A percentile compares a stretch with the other conserved stretches of the same genome.
Conservation (phyloP, 1,284 basidiomycete species). For the Cryptococcus sp. region DNA sequence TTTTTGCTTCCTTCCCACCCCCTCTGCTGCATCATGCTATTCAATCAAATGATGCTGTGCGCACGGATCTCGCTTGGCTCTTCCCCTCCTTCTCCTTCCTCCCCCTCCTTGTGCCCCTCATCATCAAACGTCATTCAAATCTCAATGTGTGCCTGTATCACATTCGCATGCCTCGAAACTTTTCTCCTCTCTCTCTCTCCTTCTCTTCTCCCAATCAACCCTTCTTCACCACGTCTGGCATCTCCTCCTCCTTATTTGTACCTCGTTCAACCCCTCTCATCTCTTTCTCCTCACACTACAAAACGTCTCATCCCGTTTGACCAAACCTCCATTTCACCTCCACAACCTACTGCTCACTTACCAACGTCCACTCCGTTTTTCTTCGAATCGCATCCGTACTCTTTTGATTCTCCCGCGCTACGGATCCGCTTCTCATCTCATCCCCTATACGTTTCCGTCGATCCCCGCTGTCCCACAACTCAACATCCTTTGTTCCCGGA, state of each 20-base stretch:
- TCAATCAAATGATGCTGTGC: too few relatives aligned
- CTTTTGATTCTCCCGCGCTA: too few relatives aligned
- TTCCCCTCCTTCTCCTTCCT: neutral
- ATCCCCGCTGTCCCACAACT: slow-evolving; percentile 4
- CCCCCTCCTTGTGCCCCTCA: neutral
- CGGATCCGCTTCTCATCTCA: too few relatives aligned
- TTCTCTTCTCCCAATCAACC: neutral
- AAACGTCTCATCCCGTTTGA: neutral
- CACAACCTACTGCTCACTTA: too few relatives aligned
- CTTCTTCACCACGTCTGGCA: neutral
- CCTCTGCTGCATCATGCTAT: too few relatives aligned
- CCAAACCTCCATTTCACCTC: too few relatives aligned
- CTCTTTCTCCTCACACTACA: neutral
- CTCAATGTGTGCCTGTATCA: neutral
- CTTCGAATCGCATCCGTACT: too few relatives aligned
- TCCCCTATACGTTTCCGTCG: too few relatives aligned
- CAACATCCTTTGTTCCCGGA: slow-evolving; percentile 2
- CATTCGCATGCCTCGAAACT: neutral
- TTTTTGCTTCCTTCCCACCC: too few relatives aligned
- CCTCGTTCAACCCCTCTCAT: neutral
- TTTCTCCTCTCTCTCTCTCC: neutral
- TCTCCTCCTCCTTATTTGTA: neutral
- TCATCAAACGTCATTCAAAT: too few relatives aligned
- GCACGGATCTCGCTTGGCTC: neutral
- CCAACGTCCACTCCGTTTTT: too few relatives aligned